Evolutionary conservation across 192 early-diverging fungal species (phyloP), one percentile per base, ranked within the genome.

Genomic region (Coemansia sp.): DNA sequence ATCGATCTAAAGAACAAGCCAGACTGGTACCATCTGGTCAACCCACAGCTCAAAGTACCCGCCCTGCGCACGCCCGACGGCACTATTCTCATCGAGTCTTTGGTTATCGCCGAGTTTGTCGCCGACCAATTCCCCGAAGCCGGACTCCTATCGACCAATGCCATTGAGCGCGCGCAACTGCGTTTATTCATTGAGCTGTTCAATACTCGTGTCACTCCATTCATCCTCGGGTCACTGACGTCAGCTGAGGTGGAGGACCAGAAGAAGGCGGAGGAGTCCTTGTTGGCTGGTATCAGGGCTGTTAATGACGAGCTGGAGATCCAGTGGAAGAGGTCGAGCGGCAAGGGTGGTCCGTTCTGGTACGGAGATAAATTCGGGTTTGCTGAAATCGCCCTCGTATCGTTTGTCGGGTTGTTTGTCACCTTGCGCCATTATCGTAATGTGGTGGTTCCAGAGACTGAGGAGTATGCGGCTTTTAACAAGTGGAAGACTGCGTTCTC

Each of bases 1-100:
- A 93, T 93, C 63, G 91, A 93, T 63, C 77, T 93, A 24, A 24
- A 57, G 12, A 89, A 88, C 70, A 90, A 91, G 44, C 91, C 90
- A 20, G 72, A 80, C 8, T 89, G 90, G 80, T 91, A 86, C 52
- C 71, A 79, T 63, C 83, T 85, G 50, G 87, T 89, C 41, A 92
- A 93, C 78, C 89, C 90, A 5, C 88, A 89, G 38, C 77, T 84
- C 60, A 89, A 91, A 64, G 90, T 93, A 5, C 92, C 92, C 22
- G 83, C 90, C 2, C 67, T 93, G 57, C 78, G 75, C 12, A 68
- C 85, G 7, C 73, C 80, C 44, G 85, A 88, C 29, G 86, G 85
- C n/a, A 70, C 75, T 6, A 79, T 87, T 27, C 80, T 93, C 47
- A 86, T 88, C 63, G 92, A 93, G 64, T 88, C 87, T 9, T 74